Base-by-base conservation (phyloP, 306 rosid genomes). In the Lathyrus sativus region DNA sequence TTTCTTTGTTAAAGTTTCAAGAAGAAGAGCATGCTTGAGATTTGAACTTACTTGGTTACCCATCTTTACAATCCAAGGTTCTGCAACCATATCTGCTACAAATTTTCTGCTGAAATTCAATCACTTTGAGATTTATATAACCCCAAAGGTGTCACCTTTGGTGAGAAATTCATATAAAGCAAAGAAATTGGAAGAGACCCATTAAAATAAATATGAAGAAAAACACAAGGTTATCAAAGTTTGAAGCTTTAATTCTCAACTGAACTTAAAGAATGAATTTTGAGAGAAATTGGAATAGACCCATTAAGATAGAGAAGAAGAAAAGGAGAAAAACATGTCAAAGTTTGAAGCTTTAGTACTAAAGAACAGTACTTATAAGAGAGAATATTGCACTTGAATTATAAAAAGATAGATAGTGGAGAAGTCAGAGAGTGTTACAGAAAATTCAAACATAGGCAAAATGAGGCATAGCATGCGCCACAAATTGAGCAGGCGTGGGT, bases 11-110 rank as follows among this genome's bases (percentile, higher is more conserved):
- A 89, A 82, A 74, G 80, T 71, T 58, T 89, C 91, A 56, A 84
- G 87, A 59, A 86, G 87, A 62, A 90, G 82, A 13, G 95, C 89
- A 48, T 89, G 88, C 73, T 85, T 91, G 64, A 89, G 84, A 85
- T 89, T 91, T 17, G 91, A 70, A 66, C 96, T 89, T 37, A 91
- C 91, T 74, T 91, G 96, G 84, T 83, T 89, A 14, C 98, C 96
- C 91, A 91, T 89, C 82, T 89, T 89, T 68, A 91, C 69, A 75
- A 91, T 81, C 98, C 98, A 91, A 79, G 89, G 83, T 81, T 91
- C 96, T 41, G 95, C 98, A 67, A 91, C 90, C 98, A 91, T 91
- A 63, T 46, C 87, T 78, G 53, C 75, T 14, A 37, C 78, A 17
- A 38, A 12, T 15, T 12, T 2, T 49, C 39, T 26, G 46, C 69